A percentile compares a stretch with the other conserved stretches of the same genome.
Conservation (phyloP, 192 early-diverging fungal species). For the Coemansia sp. region DNA sequence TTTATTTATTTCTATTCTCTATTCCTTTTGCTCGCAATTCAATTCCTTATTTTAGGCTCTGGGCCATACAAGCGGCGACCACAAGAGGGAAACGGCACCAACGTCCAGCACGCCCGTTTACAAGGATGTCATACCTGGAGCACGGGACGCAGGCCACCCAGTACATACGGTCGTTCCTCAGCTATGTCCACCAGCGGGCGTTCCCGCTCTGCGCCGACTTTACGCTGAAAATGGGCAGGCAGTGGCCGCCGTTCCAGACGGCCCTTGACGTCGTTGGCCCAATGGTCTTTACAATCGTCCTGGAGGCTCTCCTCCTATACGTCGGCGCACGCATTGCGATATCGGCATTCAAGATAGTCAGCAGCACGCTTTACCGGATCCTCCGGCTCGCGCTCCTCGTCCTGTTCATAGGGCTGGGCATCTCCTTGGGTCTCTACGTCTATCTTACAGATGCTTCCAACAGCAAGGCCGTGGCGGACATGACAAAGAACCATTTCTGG, state of each 20-base stretch:
- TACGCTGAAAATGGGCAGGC: conserved; percentile 15
- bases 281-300: conserved; percentile 10
- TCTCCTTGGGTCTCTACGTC: conserved; percentile 35
- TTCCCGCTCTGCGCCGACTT: conserved; percentile 30
- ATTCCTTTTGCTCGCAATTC: background rate
- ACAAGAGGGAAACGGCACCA: background rate
- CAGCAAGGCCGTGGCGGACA: conserved; percentile 8
- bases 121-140: conserved; percentile 31
- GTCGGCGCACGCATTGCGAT: conserved; percentile 8
- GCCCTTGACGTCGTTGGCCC: conserved; percentile 22
- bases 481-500: conserved; percentile 18
- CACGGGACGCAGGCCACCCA: conserved; percentile 21
- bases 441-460: conserved; percentile 29
- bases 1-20: conserved; percentile 10
- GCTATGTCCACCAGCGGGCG: conserved; percentile 25
- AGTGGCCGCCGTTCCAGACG: conserved; percentile 33
- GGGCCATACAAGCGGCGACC: background rate
- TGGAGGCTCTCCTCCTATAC: conserved; percentile 28
- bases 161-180: conserved; percentile 5
- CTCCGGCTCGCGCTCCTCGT: conserved; percentile 21
- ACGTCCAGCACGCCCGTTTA: background rate
- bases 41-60: background rate
- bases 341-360: conserved; percentile 25
- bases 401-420: conserved; percentile 11
- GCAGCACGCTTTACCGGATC: conserved; percentile 45